Percentiles rank a stretch among this genome's conserved stretches.
phyloP scores from a whole-genome alignment of 2,329 filamentous ascomycete species.

The Colletotrichum gloeosporioides region DNA sequence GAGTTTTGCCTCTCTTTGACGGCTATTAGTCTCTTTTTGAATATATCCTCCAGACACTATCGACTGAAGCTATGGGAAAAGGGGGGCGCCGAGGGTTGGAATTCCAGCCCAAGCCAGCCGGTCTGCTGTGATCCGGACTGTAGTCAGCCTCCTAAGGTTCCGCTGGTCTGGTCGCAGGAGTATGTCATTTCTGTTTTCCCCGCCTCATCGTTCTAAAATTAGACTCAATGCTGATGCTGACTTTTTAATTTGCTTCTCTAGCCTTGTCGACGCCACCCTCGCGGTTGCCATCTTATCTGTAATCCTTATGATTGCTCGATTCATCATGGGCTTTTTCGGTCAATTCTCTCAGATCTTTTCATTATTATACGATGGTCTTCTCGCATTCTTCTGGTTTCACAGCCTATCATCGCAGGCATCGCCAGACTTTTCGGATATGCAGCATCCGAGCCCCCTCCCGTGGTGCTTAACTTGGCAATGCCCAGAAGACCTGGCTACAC shows the following conservation, averaged over 20 bases:
- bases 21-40: conserved; percentile 23
- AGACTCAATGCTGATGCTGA: background rate
- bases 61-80: conserved; percentile 29
- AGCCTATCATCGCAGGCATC: conserved; percentile 27
- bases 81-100: conserved; percentile 32
- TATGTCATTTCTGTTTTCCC: background rate
- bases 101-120: conserved; percentile 32
- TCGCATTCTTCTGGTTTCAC: conserved; percentile 31
- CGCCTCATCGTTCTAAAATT: background rate
- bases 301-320: conserved; percentile 29
- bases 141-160: conserved; percentile 30
- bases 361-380: conserved; percentile 31
- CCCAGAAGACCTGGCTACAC: background rate
- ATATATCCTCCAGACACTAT: conserved; percentile 26
- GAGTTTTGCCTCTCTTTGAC: conserved; percentile 22
- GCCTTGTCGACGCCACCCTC: conserved; percentile 31
- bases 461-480: conserved; percentile 33
- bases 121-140: conserved; percentile 35
- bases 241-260: background rate
- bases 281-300: conserved; percentile 32
- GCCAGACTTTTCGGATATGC: conserved; percentile 27
- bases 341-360: conserved; percentile 25
- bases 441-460: conserved; percentile 29
- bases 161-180: conserved; percentile 32
- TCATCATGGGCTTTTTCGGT: conserved; percentile 23